Base-by-base conservation (phyloP, 257 asterid genomes). In the Agastache rugosa region DNA sequence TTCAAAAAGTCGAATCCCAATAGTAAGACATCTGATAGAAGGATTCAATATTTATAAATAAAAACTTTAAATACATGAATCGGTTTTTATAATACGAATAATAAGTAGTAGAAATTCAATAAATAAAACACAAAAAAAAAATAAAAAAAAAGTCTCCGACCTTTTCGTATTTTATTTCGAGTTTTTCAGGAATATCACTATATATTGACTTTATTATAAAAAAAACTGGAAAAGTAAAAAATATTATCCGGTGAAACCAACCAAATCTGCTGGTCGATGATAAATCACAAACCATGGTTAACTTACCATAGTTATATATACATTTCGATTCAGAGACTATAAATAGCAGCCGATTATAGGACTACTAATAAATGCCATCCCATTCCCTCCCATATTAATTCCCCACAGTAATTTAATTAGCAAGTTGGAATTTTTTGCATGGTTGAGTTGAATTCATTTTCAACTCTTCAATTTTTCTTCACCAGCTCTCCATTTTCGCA, bases 371-470 rank as follows among this genome's bases (percentile, higher is more conserved):
- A 11, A 58, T 11, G 11, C 41, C 47, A 35, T 20, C 64, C 54
- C 48, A 39, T 29, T 29, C 34, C 11, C 14, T 19, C 39, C 27
- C 67, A 63, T 56, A 56, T 11, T 11, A 16, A 20, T 27, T 48
- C 20, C 44, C 22, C 47, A 6, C 62, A 29, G 37, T 27, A 27
- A 59, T 11, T 27, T 12, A n/a, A n/a, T n/a, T n/a, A 60, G 11
- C 58, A 23, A 70, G 10, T 77, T 35, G 71, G 9, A 44, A 59
- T 47, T 41, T 16, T 16, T 29, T 71, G 66, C 75, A 76, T 51
- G 79, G 79, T 77, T 69, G 76, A 37, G 79, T 77, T 69, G 76
- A 37, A 67, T 62, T 47, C 51, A 15, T 22, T 58, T 77, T 63
- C 82, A 64, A 29, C 63, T 22, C 76, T 59, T 50, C 39, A 16